These are phyloP conservation scores for Stylonectria norvegica DNA, from an alignment of 2,329 filamentous ascomycete species.

Conservation along the genomic window DNA sequence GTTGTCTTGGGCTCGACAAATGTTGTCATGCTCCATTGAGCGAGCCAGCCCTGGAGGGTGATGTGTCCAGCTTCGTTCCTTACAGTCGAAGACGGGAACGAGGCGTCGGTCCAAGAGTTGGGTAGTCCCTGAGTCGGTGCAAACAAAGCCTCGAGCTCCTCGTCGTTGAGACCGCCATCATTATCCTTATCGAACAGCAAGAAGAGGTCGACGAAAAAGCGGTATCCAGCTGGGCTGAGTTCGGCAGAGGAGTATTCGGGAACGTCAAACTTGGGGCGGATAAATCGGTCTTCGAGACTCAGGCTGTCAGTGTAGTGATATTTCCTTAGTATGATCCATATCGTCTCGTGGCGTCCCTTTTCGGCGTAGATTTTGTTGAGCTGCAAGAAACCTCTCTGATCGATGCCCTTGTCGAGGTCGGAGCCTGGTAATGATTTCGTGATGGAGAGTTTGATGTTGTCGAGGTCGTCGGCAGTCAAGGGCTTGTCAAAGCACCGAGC, in stretches of 20 bases:
- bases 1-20: constrained; percentile 95
- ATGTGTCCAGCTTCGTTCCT: constrained; percentile 94
- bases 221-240: constrained; percentile 88
- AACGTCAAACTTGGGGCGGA: constrained; percentile 92
- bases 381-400: constrained; percentile 78
- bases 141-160: constrained; percentile 82
- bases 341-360: constrained; percentile 95
- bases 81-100: constrained; percentile 90
- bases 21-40: constrained; percentile 99
- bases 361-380: constrained; percentile 96
- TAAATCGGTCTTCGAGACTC: constrained; percentile 83
- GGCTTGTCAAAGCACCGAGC: constrained; percentile 88
- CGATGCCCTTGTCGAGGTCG: constrained; percentile 68
- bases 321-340: constrained; percentile 93
- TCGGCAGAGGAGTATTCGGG: constrained; percentile 90
- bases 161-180: constrained; percentile 85
- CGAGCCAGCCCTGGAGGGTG: constrained; percentile 94
- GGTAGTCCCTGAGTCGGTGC: constrained; percentile 90
- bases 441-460: constrained; percentile 88
- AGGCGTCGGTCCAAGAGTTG: constrained; percentile 79
- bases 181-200: constrained; percentile 96
- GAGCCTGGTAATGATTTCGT: constrained; percentile 63
- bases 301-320: constrained; percentile 96
- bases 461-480: constrained; percentile 73
- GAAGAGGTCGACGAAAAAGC: constrained; percentile 97